Evolutionary conservation across 495 filamentous ascomycete genomes (phyloP), one percentile per base, ranked within the genome.

Genomic region (Talaromyces proteolyticus): DNA sequence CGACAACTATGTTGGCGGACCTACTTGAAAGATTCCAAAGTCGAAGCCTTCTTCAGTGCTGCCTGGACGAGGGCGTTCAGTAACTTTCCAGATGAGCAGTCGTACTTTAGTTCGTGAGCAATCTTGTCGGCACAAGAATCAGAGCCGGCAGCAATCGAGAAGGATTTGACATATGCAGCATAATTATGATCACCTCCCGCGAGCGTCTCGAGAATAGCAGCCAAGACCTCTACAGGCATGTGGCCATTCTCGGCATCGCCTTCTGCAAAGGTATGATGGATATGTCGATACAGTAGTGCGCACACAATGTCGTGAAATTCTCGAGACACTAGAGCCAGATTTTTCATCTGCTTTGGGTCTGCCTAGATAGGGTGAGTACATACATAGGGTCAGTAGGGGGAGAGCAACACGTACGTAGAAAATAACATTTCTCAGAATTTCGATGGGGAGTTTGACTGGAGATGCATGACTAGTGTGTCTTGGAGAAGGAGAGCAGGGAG

Each of bases 51-150:
- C 44, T 71, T 74, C 44, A 84, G 48, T 0, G 75, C 70, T 49
- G 82, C 55, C n/a, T 81, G 70, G 3, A 85, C 56, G 17, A 81
- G 58, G 0, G 77, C 81, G 49, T 80, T 85, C 65, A 85, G 68
- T 22, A 83, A 78, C 60, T 81, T 85, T 7, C 76, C 78, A 54
- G 73, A 78, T 61, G 72, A 76, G 24, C 66, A 57, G 29, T 54
- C 68, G 48, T 71, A 71, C 3, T 69, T 62, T 46, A 75, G 79
- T 0, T 69, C 55, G 40, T 69, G 66, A 53, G 77, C 77, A 4
- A 70, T 64, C 1, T 56, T 49, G 42, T 76, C 72, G 5, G 65
- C 73, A 56, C 71, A 71, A 12, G 63, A 58, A 4, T 72, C 72
- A 4, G 66, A 58, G 56, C 61, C 58, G 0, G 74, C 73, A 47